phyloP scores from a whole-genome alignment of 305 asterid species.

The Coffea humblotiana region DNA sequence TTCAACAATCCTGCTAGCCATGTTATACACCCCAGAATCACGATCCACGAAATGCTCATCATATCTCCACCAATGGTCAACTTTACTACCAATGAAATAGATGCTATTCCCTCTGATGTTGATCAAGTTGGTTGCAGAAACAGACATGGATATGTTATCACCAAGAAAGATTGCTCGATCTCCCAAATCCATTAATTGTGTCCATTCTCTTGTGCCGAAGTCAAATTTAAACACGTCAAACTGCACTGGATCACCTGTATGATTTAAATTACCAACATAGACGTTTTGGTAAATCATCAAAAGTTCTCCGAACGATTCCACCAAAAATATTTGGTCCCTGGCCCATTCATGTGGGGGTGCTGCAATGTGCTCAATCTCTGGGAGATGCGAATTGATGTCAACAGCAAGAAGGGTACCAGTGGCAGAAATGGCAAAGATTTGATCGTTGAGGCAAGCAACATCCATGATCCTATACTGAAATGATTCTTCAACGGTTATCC shows the following conservation, averaged over 20 bases:
- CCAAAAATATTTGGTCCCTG: constrained; percentile 27
- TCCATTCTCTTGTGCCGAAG: constrained; percentile 27
- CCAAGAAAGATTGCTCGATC: constrained; percentile 31
- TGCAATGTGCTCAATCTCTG: background rate
- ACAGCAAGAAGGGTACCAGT: constrained; percentile 32
- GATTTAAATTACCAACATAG: background rate
- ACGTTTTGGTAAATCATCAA: constrained; percentile 27
- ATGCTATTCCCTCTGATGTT: constrained; percentile 28
- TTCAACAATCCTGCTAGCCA: background rate
- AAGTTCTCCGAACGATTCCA: constrained; percentile 35
- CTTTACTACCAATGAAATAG: constrained; percentile 27
- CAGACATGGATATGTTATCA: constrained; percentile 18
- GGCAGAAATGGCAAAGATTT: constrained; percentile 28
- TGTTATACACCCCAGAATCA: constrained; percentile 13
- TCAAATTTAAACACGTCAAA: constrained; percentile 28
- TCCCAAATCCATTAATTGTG: constrained; percentile 29
- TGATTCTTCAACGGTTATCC: constrained; percentile 20
- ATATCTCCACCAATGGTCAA: constrained; percentile 19
- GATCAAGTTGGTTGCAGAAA: constrained; percentile 11
- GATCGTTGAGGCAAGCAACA: constrained; percentile 28
- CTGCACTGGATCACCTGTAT: background rate
- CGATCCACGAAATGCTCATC: constrained; percentile 9
- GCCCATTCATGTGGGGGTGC: constrained; percentile 15
- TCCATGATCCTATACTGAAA: constrained; percentile 8
- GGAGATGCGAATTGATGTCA: constrained; percentile 22